These are phyloP conservation scores for Nymphaea colorata DNA, from an alignment of 164 flowering plant species.

Conservation along the genomic window DNA sequence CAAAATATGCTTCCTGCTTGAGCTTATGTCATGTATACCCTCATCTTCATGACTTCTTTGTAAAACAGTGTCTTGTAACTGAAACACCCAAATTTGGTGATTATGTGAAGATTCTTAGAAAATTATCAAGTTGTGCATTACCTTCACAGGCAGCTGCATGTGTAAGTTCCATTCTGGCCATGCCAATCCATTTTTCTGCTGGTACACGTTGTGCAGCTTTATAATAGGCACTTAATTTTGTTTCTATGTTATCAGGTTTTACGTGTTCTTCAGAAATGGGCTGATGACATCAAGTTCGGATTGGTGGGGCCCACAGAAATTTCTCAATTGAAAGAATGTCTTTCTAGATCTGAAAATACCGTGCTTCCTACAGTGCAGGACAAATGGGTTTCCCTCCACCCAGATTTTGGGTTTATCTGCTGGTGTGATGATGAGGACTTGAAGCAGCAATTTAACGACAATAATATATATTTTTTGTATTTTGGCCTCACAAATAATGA, in stretches of 20 bases:
- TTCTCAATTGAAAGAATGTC: slow-evolving; percentile 40
- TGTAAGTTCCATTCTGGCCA: slow-evolving; percentile 33
- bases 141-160: slow-evolving; percentile 62
- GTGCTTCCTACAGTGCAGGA: slow-evolving; percentile 69
- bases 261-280: slow-evolving; percentile 57
- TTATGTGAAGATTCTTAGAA: slow-evolving; percentile 50
- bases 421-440: slow-evolving; percentile 79
- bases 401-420: slow-evolving; percentile 70
- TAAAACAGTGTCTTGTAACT: slow-evolving; percentile 54
- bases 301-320: slow-evolving; percentile 37
- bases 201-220: not conserved
- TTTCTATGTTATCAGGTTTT: slow-evolving; percentile 38
- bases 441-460: slow-evolving; percentile 45
- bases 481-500: slow-evolving; percentile 42
- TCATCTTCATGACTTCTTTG: slow-evolving; percentile 66
- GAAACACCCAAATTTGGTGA: slow-evolving; percentile 44
- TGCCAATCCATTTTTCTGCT: not conserved
- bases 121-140: slow-evolving; percentile 41
- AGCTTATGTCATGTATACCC: slow-evolving; percentile 53
- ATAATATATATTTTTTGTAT: slow-evolving; percentile 43
- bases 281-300: slow-evolving; percentile 56
- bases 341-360: slow-evolving; percentile 31
- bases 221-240: slow-evolving; percentile 2
- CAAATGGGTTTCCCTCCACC: slow-evolving; percentile 87
- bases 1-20: slow-evolving; percentile 18